Base-by-base conservation (phyloP, 2,329 filamentous ascomycete genomes). In the Aspergillus sp. region DNA sequence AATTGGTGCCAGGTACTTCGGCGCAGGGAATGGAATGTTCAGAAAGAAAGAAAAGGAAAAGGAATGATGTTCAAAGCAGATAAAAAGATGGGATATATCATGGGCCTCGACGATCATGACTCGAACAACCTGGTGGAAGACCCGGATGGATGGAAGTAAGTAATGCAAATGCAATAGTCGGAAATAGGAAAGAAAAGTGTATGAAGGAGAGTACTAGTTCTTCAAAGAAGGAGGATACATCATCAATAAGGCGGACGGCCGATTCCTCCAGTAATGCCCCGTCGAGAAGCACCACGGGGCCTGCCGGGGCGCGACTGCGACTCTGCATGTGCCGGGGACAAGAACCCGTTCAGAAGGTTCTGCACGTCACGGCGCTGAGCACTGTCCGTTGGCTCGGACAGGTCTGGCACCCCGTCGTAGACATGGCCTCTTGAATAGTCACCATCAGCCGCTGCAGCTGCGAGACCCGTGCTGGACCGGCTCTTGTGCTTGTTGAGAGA, bases 311-410 rank as follows among this genome's bases (percentile, higher is more conserved):
- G 48, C 48, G 61, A 13, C 7, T 65, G 48, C 47, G 61, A n/a
- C 5, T 65, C 61, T 19, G 58, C 62, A 23, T 70, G 61, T 25
- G 67, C 60, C 15, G 70, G 69, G 12, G 71, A 72, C 17, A 77
- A 62, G 61, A 78, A 74, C 0, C 74, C 72, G 48, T 76, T 71
- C 39, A 79, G 62, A 10, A 79, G 69, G 41, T 73, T 74, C 39
- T 72, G 70, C 32, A 79, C 62, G 39, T 79, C 71, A 50, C 72
- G 71, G 30, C 72, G 66, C 39, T 69, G 65, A 21, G 53, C 65
- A 9, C 36, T 57, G 17, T 72, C 67, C 6, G 55, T 54, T 21
- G 32, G 21, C 5, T 45, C 41, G 19, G 19, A 19, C 41, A 45
- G 19, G 9, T 71, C 68, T 9, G 64, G 59, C 52, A 60, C 41